phyloP scores from a whole-genome alignment of 2,329 filamentous ascomycete species.

The Aquanectria penicillioides region DNA sequence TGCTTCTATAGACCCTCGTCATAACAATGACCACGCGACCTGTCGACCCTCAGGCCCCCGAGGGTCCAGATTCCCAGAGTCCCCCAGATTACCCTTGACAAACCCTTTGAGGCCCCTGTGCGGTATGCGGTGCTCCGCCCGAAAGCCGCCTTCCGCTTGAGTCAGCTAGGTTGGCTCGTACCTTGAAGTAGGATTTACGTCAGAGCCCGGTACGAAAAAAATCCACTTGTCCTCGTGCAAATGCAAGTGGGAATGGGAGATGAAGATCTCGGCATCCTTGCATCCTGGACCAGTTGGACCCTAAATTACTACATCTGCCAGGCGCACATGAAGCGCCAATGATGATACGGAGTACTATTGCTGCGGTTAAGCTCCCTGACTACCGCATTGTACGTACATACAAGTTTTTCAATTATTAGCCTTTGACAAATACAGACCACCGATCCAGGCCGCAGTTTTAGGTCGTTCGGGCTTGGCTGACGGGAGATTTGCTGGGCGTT shows the following conservation, averaged over 20 bases:
- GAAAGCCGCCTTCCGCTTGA: constrained; percentile 17
- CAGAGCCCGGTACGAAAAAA: constrained; percentile 17
- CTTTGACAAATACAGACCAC: constrained; percentile 30
- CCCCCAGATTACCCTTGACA: constrained; percentile 29
- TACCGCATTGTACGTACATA: not conserved
- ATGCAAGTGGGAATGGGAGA: constrained; percentile 18
- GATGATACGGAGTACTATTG: not conserved
- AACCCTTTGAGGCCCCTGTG: constrained; percentile 29
- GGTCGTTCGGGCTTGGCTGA: constrained; percentile 35
- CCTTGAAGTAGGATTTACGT: constrained; percentile 22
- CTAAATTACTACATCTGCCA: not conserved
- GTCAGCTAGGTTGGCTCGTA: constrained; percentile 11
- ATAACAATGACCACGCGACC: constrained; percentile 40
- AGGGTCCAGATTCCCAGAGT: constrained; percentile 35
- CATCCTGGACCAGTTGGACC: not conserved
- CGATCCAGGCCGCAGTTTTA: constrained; percentile 36
- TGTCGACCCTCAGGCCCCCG: constrained; percentile 20
- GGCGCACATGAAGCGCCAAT: constrained; percentile 8
- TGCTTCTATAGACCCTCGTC: constrained; percentile 33
- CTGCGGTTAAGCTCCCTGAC: not conserved
- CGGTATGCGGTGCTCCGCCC: constrained; percentile 12
- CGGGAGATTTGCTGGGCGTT: constrained; percentile 31
- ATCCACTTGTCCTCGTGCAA: constrained; percentile 16
- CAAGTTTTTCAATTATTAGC: not conserved
- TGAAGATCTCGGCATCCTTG: constrained; percentile 19